Evolutionary conservation across 2,329 filamentous ascomycete species (phyloP), one percentile per base, ranked within the genome.

Genomic region (Hypoxylon sp.): DNA sequence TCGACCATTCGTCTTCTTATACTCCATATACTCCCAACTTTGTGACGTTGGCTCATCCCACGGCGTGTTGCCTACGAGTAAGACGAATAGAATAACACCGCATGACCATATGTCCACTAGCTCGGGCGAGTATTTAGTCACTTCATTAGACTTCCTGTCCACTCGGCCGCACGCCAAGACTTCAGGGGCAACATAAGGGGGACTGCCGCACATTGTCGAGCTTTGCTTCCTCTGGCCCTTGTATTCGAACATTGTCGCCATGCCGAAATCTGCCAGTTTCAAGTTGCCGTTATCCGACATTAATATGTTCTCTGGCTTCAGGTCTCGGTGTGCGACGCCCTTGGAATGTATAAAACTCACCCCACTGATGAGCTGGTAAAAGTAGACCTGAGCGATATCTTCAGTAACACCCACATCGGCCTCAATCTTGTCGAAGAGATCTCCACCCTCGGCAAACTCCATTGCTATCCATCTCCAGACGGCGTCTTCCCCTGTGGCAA

Each of bases 371-470:
- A 99, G 87, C 82, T 99, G 96, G 2, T 91, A 88, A 80, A 99
- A 99, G 83, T 98, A 99, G 68, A 98, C 89, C 79, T 99, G 97
- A 35, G 96, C 95, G 77, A 99, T 94, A 78, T 98, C 93, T 79
- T 97, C 90, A 5, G 91, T 89, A n/a, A 98, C 94, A 52, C 96
- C 96, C 48, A 95, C 93, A 80, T 99, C 96, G 17, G 96, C 94
- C 82, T 99, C 97, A 74, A 99, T 98, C 84, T 99, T 99, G 88
- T 99, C 96, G 80, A 99, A 99, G 6, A 99, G 86, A 78, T 99
- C 96, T 10, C 96, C 96, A 46, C 96, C 96, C 75, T 97, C 93
- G 50, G 96, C 96, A 73, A 93, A 91, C 81, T 99, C 96, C 94
- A 99, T 98, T 42, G 94, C 95, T 74, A 99, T 97, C 96, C 96